phyloP scores from a whole-genome alignment of 2,329 filamentous ascomycete genomes.

The Ceratocystis harringtonii region DNA sequence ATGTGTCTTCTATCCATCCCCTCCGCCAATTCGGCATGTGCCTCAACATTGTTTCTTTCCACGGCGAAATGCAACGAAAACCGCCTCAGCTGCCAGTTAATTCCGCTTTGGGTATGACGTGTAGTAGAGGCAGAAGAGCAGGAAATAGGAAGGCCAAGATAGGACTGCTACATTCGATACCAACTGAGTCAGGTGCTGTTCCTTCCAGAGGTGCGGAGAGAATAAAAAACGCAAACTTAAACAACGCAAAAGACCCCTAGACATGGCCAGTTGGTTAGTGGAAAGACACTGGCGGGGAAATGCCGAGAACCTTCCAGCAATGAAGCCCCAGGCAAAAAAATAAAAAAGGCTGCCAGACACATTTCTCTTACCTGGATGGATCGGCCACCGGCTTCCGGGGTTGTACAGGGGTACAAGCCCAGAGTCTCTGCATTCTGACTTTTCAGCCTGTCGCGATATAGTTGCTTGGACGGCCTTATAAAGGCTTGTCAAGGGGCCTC shows the following conservation, averaged over 20 bases:
- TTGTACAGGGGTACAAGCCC: neutral
- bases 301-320: neutral
- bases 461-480: too few species aligned
- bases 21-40: neutral
- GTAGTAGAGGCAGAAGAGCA: neutral
- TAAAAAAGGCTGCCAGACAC: neutral
- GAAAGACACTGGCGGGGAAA: neutral
- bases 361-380: neutral
- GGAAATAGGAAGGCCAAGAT: neutral
- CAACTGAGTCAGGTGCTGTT: neutral
- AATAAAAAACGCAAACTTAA: neutral
- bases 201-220: neutral
- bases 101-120: neutral
- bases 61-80: neutral
- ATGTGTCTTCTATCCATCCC: neutral
- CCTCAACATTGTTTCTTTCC: neutral
- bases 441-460: too few species aligned
- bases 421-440: neutral
- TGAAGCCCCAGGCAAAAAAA: neutral
- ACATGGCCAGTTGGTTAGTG: neutral
- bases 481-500: too few species aligned
- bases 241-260: constrained; percentile 1
- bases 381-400: neutral
- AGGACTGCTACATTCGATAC: neutral
- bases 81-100: neutral